These are phyloP conservation scores for Phytopythium chamaehyphon DNA, from an alignment of 352 stramenopile genomes.

Conservation along the genomic window DNA sequence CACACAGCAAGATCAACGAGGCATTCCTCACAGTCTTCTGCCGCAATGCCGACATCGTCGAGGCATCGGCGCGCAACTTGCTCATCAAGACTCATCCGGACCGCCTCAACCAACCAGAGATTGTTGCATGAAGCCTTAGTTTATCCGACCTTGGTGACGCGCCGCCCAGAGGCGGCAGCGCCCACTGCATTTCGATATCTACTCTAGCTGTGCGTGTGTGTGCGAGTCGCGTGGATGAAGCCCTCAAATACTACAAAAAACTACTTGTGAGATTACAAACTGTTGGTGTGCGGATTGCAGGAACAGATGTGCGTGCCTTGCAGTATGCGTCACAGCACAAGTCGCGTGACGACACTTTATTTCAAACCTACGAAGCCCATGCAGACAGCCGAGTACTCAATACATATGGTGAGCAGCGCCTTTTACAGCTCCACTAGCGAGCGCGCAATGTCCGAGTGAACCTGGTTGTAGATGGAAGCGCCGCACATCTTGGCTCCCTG, in stretches of 20 bases:
- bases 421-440: constrained; percentile 1
- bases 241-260: too few species aligned
- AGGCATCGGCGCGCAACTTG: constrained; percentile 57
- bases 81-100: constrained; percentile 51
- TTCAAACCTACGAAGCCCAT: too few species aligned
- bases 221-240: too few species aligned
- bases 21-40: constrained; percentile 78
- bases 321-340: too few species aligned
- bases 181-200: neutral
- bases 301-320: too few species aligned
- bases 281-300: too few species aligned
- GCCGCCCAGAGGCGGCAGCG: neutral
- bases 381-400: too few species aligned
- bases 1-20: constrained; percentile 68
- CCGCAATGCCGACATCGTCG: constrained; percentile 65
- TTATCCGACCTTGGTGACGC: neutral
- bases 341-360: too few species aligned
- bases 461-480: constrained; percentile 35
- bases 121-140: constrained; percentile 17
- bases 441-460: constrained; percentile 22
- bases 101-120: constrained; percentile 16
- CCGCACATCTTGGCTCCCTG: constrained; percentile 31
- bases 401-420: too few species aligned
- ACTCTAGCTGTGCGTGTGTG: neutral
- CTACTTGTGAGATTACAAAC: too few species aligned